phyloP scores from a whole-genome alignment of 352 stramenopile genomes.

The Aphanomyces stellatus region DNA sequence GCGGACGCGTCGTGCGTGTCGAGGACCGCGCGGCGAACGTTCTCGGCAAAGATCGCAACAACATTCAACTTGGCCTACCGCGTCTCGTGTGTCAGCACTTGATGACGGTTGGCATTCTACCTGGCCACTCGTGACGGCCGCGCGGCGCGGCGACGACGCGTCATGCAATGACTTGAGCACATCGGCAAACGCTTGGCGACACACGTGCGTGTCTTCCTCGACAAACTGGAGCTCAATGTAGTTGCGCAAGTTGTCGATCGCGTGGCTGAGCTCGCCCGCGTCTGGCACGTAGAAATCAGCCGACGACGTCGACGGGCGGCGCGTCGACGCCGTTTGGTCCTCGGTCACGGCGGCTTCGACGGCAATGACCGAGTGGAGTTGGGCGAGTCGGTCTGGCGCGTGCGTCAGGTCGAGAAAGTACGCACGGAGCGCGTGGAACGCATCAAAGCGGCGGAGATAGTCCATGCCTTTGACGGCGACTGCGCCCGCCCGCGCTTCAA shows the following conservation, averaged over 20 bases:
- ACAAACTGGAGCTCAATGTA: constrained; percentile 13
- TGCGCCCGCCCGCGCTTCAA: neutral
- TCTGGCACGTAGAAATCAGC: constrained; percentile 1
- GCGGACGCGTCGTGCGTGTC: neutral
- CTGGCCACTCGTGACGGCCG: neutral
- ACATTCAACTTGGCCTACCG: neutral
- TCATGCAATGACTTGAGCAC: constrained; percentile 1
- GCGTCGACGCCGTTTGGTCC: neutral
- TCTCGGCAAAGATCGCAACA: neutral
- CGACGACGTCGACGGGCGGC: neutral
- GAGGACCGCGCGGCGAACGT: neutral
- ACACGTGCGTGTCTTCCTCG: neutral
- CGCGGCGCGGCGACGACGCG: neutral
- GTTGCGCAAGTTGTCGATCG: constrained; percentile 17
- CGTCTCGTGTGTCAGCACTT: neutral
- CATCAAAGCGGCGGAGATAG: constrained; percentile 8
- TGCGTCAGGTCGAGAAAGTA: neutral
- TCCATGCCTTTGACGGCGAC: neutral
- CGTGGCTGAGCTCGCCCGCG: neutral
- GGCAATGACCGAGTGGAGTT: neutral
- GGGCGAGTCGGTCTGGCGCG: neutral
- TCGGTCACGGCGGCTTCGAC: neutral
- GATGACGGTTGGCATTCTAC: neutral
- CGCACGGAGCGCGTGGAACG: neutral
- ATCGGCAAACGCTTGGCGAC: neutral